Evolutionary conservation across 2,329 filamentous ascomycete species (phyloP).

Genomic region (Venturia carpophila): DNA sequence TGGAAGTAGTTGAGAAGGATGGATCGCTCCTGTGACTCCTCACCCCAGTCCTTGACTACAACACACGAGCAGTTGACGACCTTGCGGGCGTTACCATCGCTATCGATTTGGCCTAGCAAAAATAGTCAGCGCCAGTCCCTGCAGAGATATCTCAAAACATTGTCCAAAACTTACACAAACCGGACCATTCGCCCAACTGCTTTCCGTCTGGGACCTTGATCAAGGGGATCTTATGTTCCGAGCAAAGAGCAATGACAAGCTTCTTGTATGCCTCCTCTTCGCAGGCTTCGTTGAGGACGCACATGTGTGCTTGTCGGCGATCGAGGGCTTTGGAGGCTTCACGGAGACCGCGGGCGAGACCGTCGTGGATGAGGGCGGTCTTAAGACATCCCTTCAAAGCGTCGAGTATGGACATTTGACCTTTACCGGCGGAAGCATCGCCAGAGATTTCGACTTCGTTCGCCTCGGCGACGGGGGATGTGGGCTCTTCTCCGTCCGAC

Average conservation of each 20-base stretch:
- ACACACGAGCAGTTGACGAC: constrained; percentile 99
- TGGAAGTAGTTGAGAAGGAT: constrained; percentile 99
- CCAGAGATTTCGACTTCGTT: constrained; percentile 93
- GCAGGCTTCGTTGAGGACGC: constrained; percentile 98
- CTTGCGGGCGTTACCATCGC: constrained; percentile 98
- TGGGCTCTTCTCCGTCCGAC: constrained; percentile 99
- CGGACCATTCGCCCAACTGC: constrained; percentile 99
- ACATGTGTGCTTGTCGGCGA: constrained; percentile 98
- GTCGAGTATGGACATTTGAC: constrained; percentile 96
- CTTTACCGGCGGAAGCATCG: constrained; percentile 69
- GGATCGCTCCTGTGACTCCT: constrained; percentile 97
- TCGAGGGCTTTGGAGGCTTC: constrained; percentile 99
- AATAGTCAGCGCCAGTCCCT: constrained; percentile 19
- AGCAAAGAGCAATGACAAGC: constrained; percentile 96
- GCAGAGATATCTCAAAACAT: constrained; percentile 16
- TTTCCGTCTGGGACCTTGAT: constrained; percentile 99
- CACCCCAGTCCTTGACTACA: constrained; percentile 99
- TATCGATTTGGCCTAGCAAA: constrained; percentile 80
- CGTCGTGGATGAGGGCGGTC: constrained; percentile 98
- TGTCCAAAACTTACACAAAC: constrained; percentile 72
- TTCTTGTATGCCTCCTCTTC: constrained; percentile 99
- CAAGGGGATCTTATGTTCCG: constrained; percentile 98
- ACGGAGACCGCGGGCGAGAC: constrained; percentile 94
- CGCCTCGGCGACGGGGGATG: constrained; percentile 67
- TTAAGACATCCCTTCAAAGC: constrained; percentile 98